Evolutionary conservation across 1,284 basidiomycete genomes (phyloP), one percentile per base, ranked within the genome.

Genomic region (Boletellus deceptivus): DNA sequence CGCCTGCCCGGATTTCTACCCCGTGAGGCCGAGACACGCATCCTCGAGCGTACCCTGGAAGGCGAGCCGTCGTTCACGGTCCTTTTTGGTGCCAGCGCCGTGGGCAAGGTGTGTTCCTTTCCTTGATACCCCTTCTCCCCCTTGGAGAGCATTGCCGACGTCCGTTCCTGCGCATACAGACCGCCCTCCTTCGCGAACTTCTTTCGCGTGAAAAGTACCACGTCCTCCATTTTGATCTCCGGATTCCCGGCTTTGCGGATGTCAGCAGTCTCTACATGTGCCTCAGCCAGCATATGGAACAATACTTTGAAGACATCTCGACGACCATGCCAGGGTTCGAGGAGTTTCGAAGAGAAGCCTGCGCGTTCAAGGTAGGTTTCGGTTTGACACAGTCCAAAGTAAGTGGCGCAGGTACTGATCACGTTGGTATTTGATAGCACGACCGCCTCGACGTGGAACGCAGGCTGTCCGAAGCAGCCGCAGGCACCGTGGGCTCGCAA

Each of bases 181-280:
- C 89, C 6, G 83, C 86, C 0, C 75, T 92, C 8, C 74, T 91
- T 16, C 78, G 89, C 41, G 86, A 92, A 68, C 81, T 91, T 17
- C 77, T 92, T 33, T 84, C 81, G 14, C 72, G 74, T 20, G 72
- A 79, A 13, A 73, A 74, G 49, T 92, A 86, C 61, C 86, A 90
- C 68, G 86, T 90, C 47, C 75, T 92, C 31, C 86, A 90, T 62
- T 91, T 92, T 58, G 90, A 92, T 68, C 74, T 92, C 31, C 79
- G 89, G 16, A 90, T 92, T 45, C 81, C 90, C 6, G 90, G 89
- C 0, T 91, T 91, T 59, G 87, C 89, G 2, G 89, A 91, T 61
- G 72, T 91, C 6, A 69, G 78, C 0, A 89, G 88, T 59, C 72
- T 92, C 24, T 91, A 91, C 61, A 76, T 76, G 61, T 84, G 86